phyloP scores from a whole-genome alignment of 2,329 filamentous ascomycete genomes.

The Pseudocercospora pini-densiflorae region DNA sequence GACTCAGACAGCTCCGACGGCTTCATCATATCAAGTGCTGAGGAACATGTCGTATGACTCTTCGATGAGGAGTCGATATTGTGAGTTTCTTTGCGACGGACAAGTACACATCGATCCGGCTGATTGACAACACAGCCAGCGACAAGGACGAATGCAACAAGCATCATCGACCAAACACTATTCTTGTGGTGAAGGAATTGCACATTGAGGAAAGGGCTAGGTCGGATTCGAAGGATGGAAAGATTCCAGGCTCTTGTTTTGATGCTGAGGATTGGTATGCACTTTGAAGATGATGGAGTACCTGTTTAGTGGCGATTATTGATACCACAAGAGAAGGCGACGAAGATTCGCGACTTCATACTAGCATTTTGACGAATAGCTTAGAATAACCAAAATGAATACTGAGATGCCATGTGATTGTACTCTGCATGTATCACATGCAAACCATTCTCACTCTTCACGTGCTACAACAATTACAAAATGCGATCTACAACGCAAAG shows the following conservation, averaged over 20 bases:
- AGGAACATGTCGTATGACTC: neutral
- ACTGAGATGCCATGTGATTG: neutral
- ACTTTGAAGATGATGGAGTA: neutral
- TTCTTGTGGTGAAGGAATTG: slow-evolving; percentile 7
- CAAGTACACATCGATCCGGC: neutral
- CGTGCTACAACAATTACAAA: neutral
- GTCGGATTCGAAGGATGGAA: neutral
- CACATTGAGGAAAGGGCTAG: neutral
- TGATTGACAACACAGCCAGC: slow-evolving; percentile 1
- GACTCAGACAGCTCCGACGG: neutral
- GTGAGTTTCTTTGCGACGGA: neutral
- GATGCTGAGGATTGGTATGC: slow-evolving; percentile 5
- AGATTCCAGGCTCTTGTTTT: neutral
- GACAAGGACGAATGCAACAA: neutral
- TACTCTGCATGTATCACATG: neutral
- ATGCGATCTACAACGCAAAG: neutral
- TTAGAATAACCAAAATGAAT: neutral
- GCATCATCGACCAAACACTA: slow-evolving; percentile 6
- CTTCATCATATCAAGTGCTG: slow-evolving; percentile 1
- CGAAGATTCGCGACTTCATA: neutral
- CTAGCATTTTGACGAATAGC: neutral
- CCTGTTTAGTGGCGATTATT: neutral
- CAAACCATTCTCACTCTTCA: neutral
- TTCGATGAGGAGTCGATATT: neutral
- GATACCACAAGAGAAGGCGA: too few relatives aligned